Base-by-base conservation (phyloP, 1,139 yeast genomes). In the Pichia cactophila region DNA sequence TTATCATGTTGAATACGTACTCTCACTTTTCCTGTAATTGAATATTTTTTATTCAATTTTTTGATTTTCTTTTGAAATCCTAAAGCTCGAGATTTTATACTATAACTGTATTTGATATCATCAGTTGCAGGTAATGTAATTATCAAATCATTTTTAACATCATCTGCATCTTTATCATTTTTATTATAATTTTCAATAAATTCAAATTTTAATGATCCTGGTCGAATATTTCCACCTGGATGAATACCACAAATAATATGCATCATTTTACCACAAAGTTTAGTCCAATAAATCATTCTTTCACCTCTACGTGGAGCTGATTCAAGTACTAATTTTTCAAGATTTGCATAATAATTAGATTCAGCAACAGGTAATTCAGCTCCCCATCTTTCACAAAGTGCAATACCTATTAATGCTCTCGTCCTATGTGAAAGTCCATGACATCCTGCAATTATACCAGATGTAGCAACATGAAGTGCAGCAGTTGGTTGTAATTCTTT, bases 371-470 rank as follows among this genome's bases (percentile, higher is more conserved):
- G 83, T n/a, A 81, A 67, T 56, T 81, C 86, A 2, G 83, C 86
- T 35, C 88, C 88, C 88, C 88, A 83, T 56, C 89, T 69, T 57
- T 81, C 84, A 64, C 86, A 79, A 28, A 82, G 66, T 2, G 86
- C 85, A 38, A 83, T 72, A 0, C 88, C 88, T 12, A 82, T 71
- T 45, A 83, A 65, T 0, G 86, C 86, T 48, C 87, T 68, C 2
- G 78, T 77, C 56, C 80, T 74, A 60, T 83, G 88, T 0, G 85
- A 77, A 41, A 83, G 65, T 4, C 88, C 89, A 59, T 81, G 86
- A 4, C 83, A 73, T 0, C 86, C 86, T 0, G 87, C 79, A 45
- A 83, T 74, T 20, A 80, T 74, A 16, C 89, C 89, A 0, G 84
- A 75, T 0, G 83, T 75, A 7, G 86, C 86, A 31, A 81, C 78